These are phyloP conservation scores for Bruguiera sexangula DNA, from an alignment of 345 rosid species.

Conservation along the genomic window DNA sequence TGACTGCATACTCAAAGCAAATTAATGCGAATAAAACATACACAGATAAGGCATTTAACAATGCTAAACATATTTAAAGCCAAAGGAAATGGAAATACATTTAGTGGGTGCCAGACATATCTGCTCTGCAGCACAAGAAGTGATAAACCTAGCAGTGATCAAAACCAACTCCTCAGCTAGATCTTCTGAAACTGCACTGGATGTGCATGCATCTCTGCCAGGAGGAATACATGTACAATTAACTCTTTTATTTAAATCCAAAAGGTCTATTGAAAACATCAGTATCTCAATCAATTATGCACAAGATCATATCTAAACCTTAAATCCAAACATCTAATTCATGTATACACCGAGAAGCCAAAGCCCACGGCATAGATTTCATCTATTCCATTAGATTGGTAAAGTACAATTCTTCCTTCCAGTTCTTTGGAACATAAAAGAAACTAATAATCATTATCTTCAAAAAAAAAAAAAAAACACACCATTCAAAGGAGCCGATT, in stretches of 20 bases:
- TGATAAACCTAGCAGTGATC: conserved; percentile 53
- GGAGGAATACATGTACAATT: not conserved
- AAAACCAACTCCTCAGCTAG: conserved; percentile 42
- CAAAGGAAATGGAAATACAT: conserved; percentile 40
- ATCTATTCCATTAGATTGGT: no score
- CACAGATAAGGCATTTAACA: not conserved
- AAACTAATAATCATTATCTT: not conserved
- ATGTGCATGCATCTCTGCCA: conserved; percentile 30
- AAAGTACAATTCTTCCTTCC: no score
- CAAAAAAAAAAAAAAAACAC: not conserved
- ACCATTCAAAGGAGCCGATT: not conserved
- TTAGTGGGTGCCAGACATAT: conserved; percentile 70
- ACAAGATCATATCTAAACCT: not conserved
- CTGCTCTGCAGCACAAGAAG: conserved; percentile 61
- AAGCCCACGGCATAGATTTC: no score
- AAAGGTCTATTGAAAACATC: no score
- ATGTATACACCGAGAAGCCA: not conserved
- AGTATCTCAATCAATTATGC: not conserved
- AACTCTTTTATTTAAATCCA: no score
- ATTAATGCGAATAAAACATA: not conserved
- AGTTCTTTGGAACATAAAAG: no score
- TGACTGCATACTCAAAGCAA: conserved; percentile 45
- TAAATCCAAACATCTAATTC: not conserved
- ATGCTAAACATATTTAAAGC: not conserved
- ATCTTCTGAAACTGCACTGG: conserved; percentile 32